Evolutionary conservation across 257 asterid genomes (phyloP).

Genomic region (Parsonsia alboflavescens): DNA sequence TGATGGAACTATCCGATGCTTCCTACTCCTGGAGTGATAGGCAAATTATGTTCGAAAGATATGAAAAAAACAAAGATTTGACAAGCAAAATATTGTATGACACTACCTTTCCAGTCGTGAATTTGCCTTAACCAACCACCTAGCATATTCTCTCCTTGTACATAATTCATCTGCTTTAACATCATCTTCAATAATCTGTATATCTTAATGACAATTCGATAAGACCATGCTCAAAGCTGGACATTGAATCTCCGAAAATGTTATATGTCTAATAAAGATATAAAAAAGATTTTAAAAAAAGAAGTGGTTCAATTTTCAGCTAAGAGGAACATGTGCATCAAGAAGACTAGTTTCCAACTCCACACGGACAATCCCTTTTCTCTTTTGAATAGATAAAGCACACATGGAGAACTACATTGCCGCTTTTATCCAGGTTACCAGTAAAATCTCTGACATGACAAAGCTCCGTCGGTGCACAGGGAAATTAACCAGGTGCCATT

Average conservation of each 20-base stretch:
- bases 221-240: slow-evolving; percentile 29
- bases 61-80: not conserved
- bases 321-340: not conserved
- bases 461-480: not conserved
- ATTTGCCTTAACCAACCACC: slow-evolving; percentile 70
- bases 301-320: not conserved
- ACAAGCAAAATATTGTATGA: not conserved
- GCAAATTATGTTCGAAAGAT: slow-evolving; percentile 15
- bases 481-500: not conserved
- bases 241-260: not conserved
- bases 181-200: slow-evolving; percentile 81
- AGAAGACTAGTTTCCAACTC: not conserved
- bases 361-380: not conserved
- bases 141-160: slow-evolving; percentile 85
- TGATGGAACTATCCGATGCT: slow-evolving; percentile 50
- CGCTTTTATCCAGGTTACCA: not conserved
- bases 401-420: not conserved
- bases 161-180: slow-evolving; percentile 71
- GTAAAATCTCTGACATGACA: not conserved
- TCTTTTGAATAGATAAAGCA: not conserved
- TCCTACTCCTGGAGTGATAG: slow-evolving; percentile 46
- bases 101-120: slow-evolving; percentile 72
- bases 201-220: slow-evolving; percentile 28
- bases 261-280: not conserved
- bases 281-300: not conserved